Evolutionary conservation across 495 filamentous ascomycete species (phyloP).

Genomic region (Neurospora sp.): DNA sequence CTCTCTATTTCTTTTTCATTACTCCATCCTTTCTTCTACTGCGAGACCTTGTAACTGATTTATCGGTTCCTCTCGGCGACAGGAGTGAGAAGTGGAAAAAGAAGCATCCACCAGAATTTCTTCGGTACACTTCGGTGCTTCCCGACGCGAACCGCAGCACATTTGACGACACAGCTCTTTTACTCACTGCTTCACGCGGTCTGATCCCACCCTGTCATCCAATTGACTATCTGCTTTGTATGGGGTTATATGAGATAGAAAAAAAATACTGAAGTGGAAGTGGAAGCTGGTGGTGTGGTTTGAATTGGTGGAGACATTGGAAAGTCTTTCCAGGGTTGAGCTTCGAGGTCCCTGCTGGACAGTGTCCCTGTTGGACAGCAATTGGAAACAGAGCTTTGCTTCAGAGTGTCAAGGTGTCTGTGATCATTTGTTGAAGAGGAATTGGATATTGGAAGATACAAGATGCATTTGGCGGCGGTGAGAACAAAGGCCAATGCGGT

Average conservation of each 20-base stretch:
- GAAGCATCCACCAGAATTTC: neutral
- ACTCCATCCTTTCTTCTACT: neutral
- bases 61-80: neutral
- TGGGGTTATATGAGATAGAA: neutral
- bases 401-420: neutral
- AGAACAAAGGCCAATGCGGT: neutral
- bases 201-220: neutral
- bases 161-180: neutral
- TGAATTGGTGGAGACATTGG: neutral
- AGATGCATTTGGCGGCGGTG: neutral
- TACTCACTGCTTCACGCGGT: neutral
- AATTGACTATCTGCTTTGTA: neutral
- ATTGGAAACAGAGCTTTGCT: neutral
- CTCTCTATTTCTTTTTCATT: neutral
- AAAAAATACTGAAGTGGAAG: neutral
- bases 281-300: neutral
- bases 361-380: neutral
- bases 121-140: neutral
- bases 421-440: neutral
- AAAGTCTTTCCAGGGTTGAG: neutral
- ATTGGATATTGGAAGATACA: neutral
- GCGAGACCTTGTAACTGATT: neutral
- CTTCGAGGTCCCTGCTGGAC: too few species aligned
- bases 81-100: neutral
- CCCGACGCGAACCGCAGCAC: neutral